Percentiles rank a stretch among this genome's conserved stretches.
Evolutionary conservation across 768 basidiomycete genomes (phyloP).

Genomic region (Boletus coccyginus): DNA sequence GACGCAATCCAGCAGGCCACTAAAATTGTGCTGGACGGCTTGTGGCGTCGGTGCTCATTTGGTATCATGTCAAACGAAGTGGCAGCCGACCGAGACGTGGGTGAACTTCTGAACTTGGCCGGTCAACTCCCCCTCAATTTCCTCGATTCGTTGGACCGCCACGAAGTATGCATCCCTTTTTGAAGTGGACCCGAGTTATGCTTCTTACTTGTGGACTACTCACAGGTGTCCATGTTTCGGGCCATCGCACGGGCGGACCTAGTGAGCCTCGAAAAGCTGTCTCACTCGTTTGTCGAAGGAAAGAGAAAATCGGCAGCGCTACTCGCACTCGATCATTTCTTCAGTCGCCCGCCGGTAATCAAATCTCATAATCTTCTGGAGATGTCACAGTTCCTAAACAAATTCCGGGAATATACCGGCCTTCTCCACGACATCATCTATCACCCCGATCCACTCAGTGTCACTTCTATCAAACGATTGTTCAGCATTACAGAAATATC

Average conservation of each 20-base stretch:
- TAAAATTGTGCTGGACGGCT: conserved; percentile 38
- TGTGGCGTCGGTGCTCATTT: conserved; percentile 37
- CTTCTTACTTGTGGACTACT: not conserved
- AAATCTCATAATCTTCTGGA: conserved; percentile 20
- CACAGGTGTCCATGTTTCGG: conserved; percentile 32
- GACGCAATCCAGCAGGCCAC: conserved; percentile 35
- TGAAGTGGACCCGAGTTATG: not conserved
- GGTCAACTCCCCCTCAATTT: too few species aligned
- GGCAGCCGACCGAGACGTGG: too few species aligned
- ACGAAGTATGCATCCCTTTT: conserved; percentile 7
- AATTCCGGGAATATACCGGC: not conserved
- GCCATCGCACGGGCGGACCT: conserved; percentile 8
- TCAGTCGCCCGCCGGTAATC: conserved; percentile 11
- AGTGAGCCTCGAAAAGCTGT: conserved; percentile 31
- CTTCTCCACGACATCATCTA: too few species aligned
- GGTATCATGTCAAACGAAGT: too few species aligned
- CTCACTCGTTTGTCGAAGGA: conserved; percentile 23
- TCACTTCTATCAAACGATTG: too few species aligned
- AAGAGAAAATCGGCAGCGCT: not conserved
- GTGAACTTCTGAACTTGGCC: too few species aligned
- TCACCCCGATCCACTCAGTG: too few species aligned
- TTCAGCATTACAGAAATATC: too few species aligned
- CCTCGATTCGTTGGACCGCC: not conserved
- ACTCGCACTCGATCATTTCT: conserved; percentile 7
- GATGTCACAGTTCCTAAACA: conserved; percentile 1